Conservation (phyloP, 208 protist species). For the Trichomonas gallinae region DNA sequence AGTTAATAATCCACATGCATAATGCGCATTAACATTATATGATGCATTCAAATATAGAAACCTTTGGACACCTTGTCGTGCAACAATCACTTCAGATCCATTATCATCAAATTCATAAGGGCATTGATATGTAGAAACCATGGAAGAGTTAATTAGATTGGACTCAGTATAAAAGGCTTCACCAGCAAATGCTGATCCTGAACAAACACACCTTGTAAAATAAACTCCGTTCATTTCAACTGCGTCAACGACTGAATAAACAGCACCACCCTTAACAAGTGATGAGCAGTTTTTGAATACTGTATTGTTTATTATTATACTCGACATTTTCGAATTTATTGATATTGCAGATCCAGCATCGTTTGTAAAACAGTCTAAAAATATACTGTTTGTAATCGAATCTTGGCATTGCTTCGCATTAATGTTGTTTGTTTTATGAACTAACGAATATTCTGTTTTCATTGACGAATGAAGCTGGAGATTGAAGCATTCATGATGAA, state of each 20-base stretch:
- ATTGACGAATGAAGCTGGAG: no score
- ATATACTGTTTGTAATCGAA: background rate
- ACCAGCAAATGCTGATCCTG: background rate
- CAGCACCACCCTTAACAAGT: background rate
- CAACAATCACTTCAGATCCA: background rate
- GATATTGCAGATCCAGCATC: background rate
- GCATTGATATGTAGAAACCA: background rate
- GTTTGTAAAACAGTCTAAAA: background rate
- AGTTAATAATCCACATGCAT: background rate
- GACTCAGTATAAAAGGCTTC: background rate
- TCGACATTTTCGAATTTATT: background rate
- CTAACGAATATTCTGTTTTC: no score
- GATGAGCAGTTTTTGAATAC: background rate
- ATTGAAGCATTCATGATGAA: no score
- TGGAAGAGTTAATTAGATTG: background rate
- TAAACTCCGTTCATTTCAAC: background rate
- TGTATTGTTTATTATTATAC: background rate
- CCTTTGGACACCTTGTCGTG: background rate
- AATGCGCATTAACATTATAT: background rate
- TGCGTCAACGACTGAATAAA: background rate
- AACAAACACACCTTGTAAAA: background rate
- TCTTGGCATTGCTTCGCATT: background rate
- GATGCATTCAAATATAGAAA: background rate
- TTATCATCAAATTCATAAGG: background rate
- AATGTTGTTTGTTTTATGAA: background rate